Base-by-base conservation (phyloP, 1,139 yeast genomes). In the Yamadazyma taylorii region DNA sequence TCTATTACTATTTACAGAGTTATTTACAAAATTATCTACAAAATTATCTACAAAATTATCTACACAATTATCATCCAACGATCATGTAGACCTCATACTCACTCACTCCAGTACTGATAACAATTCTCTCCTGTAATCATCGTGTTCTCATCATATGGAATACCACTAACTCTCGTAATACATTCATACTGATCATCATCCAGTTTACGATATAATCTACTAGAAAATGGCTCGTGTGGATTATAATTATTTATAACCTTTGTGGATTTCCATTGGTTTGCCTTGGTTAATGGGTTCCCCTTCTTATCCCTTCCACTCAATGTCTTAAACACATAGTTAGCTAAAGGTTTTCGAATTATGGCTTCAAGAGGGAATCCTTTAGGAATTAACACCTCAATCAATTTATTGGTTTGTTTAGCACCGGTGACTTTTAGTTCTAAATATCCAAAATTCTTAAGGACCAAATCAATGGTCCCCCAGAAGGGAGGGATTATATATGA, bases 381-480 rank as follows among this genome's bases (percentile, higher is more conserved):
- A 2, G 72, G 69, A 11, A 69, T 45, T 38, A 60, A 63, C 9
- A 71, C 51, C 24, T 57, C 58, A 24, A 69, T 42, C 1, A 69
- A 61, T 7, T 57, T 56, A 32, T 63, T 60, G 12, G 50, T 48
- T 1, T 24, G 23, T 38, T 62, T 63, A 2, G 55, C 43, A 2
- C 95, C 92, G 0, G 85, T 79, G 1, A 88, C 81, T 17, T 73
- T 74, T 25, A 87, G 55, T 37, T 81, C 79, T 2, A 87, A 48
- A 45, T 75, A 79, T 0, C 96, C 96, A 12, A 84, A 54, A 37
- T 84, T 84, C 34, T 81, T 78, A 11, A 88, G 51, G 0, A 86
- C 86, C 19, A 87, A 52, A 48, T 85, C 92, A 14, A 84, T 66
- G 2, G 79, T 63, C 0, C 90, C 94, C 36, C 61, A 63, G 47